Conservation (phyloP, 352 stramenopile species). For the Globisporangium canariense region DNA sequence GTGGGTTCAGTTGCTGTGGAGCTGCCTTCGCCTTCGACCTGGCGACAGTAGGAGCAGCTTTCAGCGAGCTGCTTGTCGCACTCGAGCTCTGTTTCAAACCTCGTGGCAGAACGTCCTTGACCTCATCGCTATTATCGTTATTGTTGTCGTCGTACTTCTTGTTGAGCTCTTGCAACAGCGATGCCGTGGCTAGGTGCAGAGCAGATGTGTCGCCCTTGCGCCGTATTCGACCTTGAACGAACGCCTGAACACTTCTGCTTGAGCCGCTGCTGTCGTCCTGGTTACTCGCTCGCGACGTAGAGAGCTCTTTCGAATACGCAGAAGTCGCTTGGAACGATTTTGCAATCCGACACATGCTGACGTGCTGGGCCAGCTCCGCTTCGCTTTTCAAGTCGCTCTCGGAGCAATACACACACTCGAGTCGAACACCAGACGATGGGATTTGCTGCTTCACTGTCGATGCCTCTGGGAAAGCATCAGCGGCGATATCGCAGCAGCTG, state of each 20-base stretch:
- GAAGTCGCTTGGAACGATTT: slow-evolving; percentile 24
- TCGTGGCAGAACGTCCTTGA: too few species aligned
- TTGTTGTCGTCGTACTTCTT: not conserved
- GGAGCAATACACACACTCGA: slow-evolving; percentile 47
- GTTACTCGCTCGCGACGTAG: slow-evolving; percentile 1
- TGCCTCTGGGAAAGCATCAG: not conserved
- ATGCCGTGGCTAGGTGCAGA: slow-evolving; percentile 10
- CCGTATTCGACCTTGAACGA: slow-evolving; percentile 33
- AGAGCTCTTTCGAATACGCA: not conserved
- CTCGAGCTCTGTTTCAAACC: too few species aligned
- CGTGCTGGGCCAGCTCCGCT: slow-evolving; percentile 30
- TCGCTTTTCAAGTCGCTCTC: slow-evolving; percentile 25
- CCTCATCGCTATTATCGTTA: slow-evolving; percentile 10
- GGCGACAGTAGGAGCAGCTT: not conserved
- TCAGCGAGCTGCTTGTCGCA: not conserved
- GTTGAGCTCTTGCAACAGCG: not conserved
- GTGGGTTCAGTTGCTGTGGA: not conserved
- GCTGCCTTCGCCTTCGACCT: not conserved
- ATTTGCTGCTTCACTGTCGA: not conserved
- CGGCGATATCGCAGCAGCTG: slow-evolving; percentile 10
- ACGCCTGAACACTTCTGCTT: not conserved
- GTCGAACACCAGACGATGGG: not conserved
- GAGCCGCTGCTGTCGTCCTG: not conserved
- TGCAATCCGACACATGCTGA: slow-evolving; percentile 36
- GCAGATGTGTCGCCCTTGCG: slow-evolving; percentile 23